Evolutionary conservation across 345 rosid species (phyloP), one percentile per base, ranked within the genome.

Genomic region (Eucalyptus regnans): DNA sequence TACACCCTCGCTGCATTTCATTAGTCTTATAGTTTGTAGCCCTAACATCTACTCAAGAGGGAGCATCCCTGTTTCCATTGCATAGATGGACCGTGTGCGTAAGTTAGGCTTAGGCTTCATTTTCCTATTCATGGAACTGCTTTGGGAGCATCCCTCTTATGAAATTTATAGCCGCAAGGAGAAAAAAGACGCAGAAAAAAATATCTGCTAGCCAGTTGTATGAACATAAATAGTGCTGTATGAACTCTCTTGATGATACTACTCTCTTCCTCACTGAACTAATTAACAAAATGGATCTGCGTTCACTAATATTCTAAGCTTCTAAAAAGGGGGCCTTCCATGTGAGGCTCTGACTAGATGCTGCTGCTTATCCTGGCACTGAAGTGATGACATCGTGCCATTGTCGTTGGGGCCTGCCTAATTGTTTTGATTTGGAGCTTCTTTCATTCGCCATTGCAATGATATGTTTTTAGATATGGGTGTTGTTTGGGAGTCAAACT

Each of bases 361-460:
- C 83, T 71, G 83, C 83, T 76, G 22, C 83, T 37, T 76, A 10
- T 37, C 14, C 27, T 37, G 83, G 46, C 83, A 37, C 83, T 76
- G 83, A 37, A 76, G 83, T 76, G 46, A 76, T 76, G 86, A 76
- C 20, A 15, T 87, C 27, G 71, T n/a, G 31, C 27, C 58, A 20
- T 52, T 52, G 58, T 52, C 58, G 58, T 52, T 52, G 8, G 0
- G 60, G 86, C 87, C 33, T 33, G 15, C 48, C 48, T 76, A 71
- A 33, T 33, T 71, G 44, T 33, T 71, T 33, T 71, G 37, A 79
- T 87, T 54, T 89, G 85, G 51, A 79, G 76, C 88, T 88, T 91
- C 90, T 88, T 41, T 90, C 86, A 16, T 86, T 89, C 54, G 90
- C 87, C 86, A 33, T 56, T 89, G 88, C 99, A 97, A 89, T 95